Evolutionary conservation across 1,139 yeast genomes (phyloP).

Genomic region (Debaryomycetaceae sp.): DNA sequence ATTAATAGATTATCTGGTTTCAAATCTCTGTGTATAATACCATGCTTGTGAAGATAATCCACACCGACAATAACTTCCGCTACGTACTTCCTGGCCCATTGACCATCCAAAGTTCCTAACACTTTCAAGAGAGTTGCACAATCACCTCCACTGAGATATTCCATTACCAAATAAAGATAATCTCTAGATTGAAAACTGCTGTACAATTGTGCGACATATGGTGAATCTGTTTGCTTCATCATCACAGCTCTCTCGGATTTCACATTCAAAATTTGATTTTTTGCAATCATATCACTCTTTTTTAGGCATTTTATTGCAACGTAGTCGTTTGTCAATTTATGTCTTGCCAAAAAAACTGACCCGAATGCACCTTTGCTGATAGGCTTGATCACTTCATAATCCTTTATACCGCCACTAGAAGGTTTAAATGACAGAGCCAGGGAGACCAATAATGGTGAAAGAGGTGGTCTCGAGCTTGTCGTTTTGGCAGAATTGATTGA

Average conservation of each 20-base stretch:
- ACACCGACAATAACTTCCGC: constrained; percentile 92
- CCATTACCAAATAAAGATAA: constrained; percentile 91
- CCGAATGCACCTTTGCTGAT: constrained; percentile 98
- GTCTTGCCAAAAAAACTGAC: constrained; percentile 81
- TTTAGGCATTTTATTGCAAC: constrained; percentile 94
- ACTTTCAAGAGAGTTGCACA: constrained; percentile 81
- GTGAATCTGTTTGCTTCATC: constrained; percentile 95
- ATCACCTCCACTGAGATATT: constrained; percentile 94
- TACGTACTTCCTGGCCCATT: constrained; percentile 83
- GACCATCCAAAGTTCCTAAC: constrained; percentile 76
- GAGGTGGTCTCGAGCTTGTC: constrained; percentile 51
- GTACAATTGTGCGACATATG: constrained; percentile 87
- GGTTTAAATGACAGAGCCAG: constrained; percentile 48
- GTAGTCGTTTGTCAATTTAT: constrained; percentile 86
- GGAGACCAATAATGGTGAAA: constrained; percentile 78
- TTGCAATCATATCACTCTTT: constrained; percentile 94
- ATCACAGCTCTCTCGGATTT: constrained; percentile 93
- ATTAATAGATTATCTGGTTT: constrained; percentile 93
- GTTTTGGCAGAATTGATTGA: constrained; percentile 9
- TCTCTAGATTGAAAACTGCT: constrained; percentile 88
- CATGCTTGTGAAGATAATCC: constrained; percentile 80
- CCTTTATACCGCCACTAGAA: constrained; percentile 69
- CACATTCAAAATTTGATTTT: constrained; percentile 92
- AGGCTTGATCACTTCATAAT: constrained; percentile 88
- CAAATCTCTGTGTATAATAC: constrained; percentile 90